Evolutionary conservation across 2,329 filamentous ascomycete genomes (phyloP), one percentile per base, ranked within the genome.

Genomic region (Sphaerostilbella broomeana): DNA sequence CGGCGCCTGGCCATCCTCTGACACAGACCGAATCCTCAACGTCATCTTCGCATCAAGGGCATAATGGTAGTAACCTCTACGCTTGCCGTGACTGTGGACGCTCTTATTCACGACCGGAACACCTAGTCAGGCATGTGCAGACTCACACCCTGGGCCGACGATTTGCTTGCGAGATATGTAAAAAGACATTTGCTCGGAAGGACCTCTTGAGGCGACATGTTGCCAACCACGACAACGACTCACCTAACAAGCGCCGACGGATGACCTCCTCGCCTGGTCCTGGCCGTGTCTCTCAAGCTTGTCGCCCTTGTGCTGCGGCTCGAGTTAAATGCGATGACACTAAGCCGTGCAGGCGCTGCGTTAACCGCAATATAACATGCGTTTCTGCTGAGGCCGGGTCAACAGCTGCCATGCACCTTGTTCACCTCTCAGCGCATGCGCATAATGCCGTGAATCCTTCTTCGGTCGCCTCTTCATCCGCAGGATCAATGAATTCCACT

Each of bases 321-420:
- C 62, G 72, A 15, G 69, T 76, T 30, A 75, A 75, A 47, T 76
- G 72, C 44, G 70, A 74, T 44, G 72, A 76, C 41, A 51, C 60
- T 16, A 75, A 76, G 54, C 72, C 72, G 21, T 76, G 72, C 50
- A 64, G 65, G 13, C 64, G 72, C 20, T 75, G 72, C 46, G 58
- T 65, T 35, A 66, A 59, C 38, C 64, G 71, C 19, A 66, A 67
- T 29, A 46, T 75, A 37, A 53, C 48, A 11, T 76, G 72, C 54
- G 65, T 60, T 18, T 56, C 56, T 12, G 51, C 57, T 9, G 61
- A 63, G 36, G 51, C 59, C 11, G 60, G 59, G 9, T 63, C 64
- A 12, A 59, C 63, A 6, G 61, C 66, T 6, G 61, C 65, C 11
- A 59, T 67, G 61, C 66, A 69, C 39, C 51, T 69, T 24, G 55